These are phyloP conservation scores for Diversispora epigaea DNA, from an alignment of 192 early-diverging fungal genomes.

Conservation along the genomic window DNA sequence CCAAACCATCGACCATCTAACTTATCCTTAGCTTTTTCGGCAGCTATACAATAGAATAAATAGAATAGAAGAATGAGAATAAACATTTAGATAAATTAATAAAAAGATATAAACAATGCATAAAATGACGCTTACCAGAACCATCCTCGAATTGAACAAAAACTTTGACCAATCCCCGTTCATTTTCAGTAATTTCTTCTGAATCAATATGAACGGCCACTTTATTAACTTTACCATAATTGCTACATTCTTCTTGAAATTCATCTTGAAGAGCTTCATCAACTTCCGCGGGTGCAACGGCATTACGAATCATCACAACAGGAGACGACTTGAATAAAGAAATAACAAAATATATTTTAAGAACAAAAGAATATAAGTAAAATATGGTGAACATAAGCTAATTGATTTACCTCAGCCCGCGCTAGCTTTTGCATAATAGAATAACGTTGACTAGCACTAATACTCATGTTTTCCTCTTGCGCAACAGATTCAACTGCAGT, in stretches of 20 bases:
- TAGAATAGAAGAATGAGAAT: constrained; percentile 1
- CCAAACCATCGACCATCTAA: constrained; percentile 85
- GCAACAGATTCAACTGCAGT: constrained; percentile 51
- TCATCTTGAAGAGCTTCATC: constrained; percentile 83
- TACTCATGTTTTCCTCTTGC: constrained; percentile 54
- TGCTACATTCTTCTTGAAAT: constrained; percentile 78
- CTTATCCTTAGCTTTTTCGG: constrained; percentile 59
- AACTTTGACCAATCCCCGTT: constrained; percentile 64
- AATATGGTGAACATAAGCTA: not conserved
- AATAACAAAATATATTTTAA: not conserved
- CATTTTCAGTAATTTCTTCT: constrained; percentile 38
- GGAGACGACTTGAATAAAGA: constrained; percentile 38
- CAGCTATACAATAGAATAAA: constrained; percentile 41
- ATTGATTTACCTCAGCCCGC: constrained; percentile 37
- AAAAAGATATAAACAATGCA: not conserved
- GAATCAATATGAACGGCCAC: constrained; percentile 62
- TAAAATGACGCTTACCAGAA: constrained; percentile 40
- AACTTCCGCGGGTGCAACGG: constrained; percentile 67
- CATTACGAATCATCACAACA: constrained; percentile 69
- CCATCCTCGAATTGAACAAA: constrained; percentile 70
- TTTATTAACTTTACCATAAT: constrained; percentile 70
- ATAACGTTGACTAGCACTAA: constrained; percentile 59
- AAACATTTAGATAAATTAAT: not conserved
- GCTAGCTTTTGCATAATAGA: constrained; percentile 73
- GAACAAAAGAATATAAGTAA: not conserved